phyloP scores from a whole-genome alignment of 2,329 filamentous ascomycete genomes.

The Xylariaceae sp. region DNA sequence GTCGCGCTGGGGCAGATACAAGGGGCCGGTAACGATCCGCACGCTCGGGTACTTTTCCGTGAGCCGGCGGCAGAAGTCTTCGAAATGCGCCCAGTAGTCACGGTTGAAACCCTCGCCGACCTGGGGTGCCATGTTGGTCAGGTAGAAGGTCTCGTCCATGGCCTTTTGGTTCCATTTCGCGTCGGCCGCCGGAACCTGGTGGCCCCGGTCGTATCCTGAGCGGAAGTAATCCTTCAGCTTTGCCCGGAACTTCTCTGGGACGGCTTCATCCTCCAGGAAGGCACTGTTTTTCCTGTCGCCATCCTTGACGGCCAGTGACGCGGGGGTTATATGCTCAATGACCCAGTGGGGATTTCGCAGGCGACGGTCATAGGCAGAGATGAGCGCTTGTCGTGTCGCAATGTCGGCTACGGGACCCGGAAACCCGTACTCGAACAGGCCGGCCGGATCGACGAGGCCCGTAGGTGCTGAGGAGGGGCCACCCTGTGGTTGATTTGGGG shows the following conservation, averaged over 20 bases:
- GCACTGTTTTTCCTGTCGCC: slow-evolving; percentile 78
- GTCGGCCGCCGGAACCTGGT: slow-evolving; percentile 95
- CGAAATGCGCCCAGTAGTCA: slow-evolving; percentile 98
- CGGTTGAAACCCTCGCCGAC: slow-evolving; percentile 98
- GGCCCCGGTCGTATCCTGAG: slow-evolving; percentile 89
- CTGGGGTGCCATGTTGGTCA: slow-evolving; percentile 97
- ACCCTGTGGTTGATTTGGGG: slow-evolving; percentile 27
- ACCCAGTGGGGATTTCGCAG: slow-evolving; percentile 92
- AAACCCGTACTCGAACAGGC: slow-evolving; percentile 82
- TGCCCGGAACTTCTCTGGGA: slow-evolving; percentile 84
- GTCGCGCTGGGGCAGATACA: slow-evolving; percentile 86
- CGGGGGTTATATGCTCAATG: slow-evolving; percentile 89
- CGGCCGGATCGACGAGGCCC: slow-evolving; percentile 62
- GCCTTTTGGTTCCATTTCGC: slow-evolving; percentile 90
- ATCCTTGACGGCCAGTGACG: slow-evolving; percentile 66
- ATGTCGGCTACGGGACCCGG: slow-evolving; percentile 85
- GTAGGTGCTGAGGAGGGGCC: slow-evolving; percentile 30
- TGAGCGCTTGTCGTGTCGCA: slow-evolving; percentile 66
- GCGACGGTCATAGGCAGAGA: slow-evolving; percentile 85
- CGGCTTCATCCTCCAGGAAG: slow-evolving; percentile 74
- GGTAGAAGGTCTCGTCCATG: slow-evolving; percentile 91
- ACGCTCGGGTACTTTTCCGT: slow-evolving; percentile 78
- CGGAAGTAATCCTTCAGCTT: slow-evolving; percentile 91
- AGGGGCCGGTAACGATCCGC: slow-evolving; percentile 83
- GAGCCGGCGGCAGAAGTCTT: slow-evolving; percentile 88